Evolutionary conservation across 192 early-diverging fungal species (phyloP), one percentile per base, ranked within the genome.

Genomic region (Anaeromyces robustus): DNA sequence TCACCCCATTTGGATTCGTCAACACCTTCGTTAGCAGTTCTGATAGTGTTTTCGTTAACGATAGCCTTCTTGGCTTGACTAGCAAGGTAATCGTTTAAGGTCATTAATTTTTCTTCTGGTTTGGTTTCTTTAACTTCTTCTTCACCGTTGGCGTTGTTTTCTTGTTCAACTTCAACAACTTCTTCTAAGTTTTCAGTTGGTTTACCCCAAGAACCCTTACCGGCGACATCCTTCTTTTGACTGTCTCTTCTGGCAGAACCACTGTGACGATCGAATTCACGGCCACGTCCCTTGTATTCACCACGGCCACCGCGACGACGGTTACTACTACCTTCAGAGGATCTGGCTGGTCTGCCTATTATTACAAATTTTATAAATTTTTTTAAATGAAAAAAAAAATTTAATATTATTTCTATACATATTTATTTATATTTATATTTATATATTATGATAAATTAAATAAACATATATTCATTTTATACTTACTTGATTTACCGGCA

Each of bases 21-120:
- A 31, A 90, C 89, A 77, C 92, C 95, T 84, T 96, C 94, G 87
- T 97, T 97, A 84, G 96, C 90, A 85, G 93, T 90, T 83, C 97
- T 92, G 43, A 90, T 85, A 29, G 87, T 83, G 17, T 89, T 90
- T 77, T 89, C 88, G 79, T 88, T 82, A 39, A 91, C 87, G 78
- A 91, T 86, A 29, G 89, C 78, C 78, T 85, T 82, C 86, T 92
- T 93, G 12, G 77, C 77, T 87, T 88, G 88, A 84, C 93, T 93
- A 59, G 93, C 92, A 41, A 93, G 83, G 89, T 92, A 98, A 80
- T 98, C 92, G 37, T 96, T 94, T 79, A 95, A 89, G 81, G 96
- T 94, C 89, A 94, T 94, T 85, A 92, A 89, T 22, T 85, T 85
- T 78, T 93, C 94, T 85, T 96, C 97, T 77, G 90, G 90, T 79